Conservation (phyloP, 140 eudicot species). For the Ambrosia hybrid region DNA sequence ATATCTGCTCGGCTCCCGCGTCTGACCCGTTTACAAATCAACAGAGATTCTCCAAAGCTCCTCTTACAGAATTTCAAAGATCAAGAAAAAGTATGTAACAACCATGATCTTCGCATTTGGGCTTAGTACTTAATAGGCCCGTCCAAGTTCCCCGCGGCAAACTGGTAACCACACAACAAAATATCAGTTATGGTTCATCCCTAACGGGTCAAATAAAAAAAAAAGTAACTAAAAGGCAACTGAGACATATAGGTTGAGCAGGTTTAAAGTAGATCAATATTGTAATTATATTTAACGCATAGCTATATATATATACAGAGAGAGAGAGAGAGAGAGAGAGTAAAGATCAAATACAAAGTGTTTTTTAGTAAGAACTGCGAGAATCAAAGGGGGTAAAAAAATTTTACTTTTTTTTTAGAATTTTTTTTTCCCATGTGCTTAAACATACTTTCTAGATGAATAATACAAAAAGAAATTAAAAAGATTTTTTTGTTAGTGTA, state of each 20-base stretch:
- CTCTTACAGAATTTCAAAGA: slow-evolving; percentile 1
- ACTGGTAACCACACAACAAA: slow-evolving; percentile 46
- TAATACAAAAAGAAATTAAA: no score
- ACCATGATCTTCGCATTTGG: slow-evolving; percentile 10
- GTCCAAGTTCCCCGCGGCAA: slow-evolving; percentile 96
- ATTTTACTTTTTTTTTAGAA: no score
- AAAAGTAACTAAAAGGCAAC: not conserved
- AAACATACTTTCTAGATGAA: no score
- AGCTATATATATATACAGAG: no score
- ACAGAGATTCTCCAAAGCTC: slow-evolving; percentile 14
- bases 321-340: no score
- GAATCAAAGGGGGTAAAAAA: no score
- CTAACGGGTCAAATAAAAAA: not conserved
- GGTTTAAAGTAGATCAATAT: not conserved
- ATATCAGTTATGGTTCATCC: slow-evolving; percentile 2
- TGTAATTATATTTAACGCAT: no score
- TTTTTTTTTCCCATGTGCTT: no score
- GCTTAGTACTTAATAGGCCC: slow-evolving; percentile 81
- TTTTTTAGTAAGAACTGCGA: no score
- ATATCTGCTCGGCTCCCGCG: slow-evolving; percentile 19
- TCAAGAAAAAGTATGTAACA: slow-evolving; percentile 9
- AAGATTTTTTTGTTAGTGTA: no score
- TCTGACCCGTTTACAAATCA: slow-evolving; percentile 19
- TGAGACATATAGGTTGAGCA: not conserved
- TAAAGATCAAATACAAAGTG: no score